Evolutionary conservation across 2,329 filamentous ascomycete genomes (phyloP).

Genomic region (Alternaria viburni): DNA sequence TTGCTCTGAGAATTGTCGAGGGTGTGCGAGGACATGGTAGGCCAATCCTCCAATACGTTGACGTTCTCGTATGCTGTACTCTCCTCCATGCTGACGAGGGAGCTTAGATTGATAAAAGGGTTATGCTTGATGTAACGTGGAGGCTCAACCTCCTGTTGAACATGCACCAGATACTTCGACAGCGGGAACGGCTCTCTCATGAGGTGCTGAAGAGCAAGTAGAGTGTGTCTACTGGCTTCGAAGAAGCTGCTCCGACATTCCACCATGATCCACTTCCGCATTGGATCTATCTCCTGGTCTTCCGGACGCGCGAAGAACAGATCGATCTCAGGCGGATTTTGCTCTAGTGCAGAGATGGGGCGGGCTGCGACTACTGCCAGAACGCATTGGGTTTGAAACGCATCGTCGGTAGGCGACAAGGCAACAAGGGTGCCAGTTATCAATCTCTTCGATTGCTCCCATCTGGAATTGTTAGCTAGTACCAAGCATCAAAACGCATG

Average conservation of each 20-base stretch:
- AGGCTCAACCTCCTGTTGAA: slow-evolving; percentile 53
- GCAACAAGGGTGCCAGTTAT: slow-evolving; percentile 63
- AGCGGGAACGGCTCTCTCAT: slow-evolving; percentile 66
- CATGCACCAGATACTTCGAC: slow-evolving; percentile 65
- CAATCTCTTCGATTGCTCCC: slow-evolving; percentile 67
- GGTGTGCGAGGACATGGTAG: slow-evolving; percentile 50
- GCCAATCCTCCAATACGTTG: slow-evolving; percentile 64
- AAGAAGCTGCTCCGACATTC: slow-evolving; percentile 77
- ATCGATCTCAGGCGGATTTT: slow-evolving; percentile 74
- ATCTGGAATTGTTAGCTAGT: slow-evolving; percentile 44
- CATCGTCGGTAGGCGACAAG: slow-evolving; percentile 62
- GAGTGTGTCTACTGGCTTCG: slow-evolving; percentile 75
- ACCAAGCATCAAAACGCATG: not conserved
- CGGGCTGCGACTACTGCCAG: slow-evolving; percentile 76
- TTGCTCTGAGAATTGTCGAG: slow-evolving; percentile 75
- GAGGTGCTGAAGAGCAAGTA: slow-evolving; percentile 74
- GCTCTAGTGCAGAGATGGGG: slow-evolving; percentile 66
- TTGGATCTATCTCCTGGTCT: slow-evolving; percentile 72
- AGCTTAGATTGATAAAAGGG: slow-evolving; percentile 59
- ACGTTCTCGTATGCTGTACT: slow-evolving; percentile 53
- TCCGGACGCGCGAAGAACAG: slow-evolving; percentile 70
- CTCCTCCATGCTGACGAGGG: slow-evolving; percentile 50
- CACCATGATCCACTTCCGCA: slow-evolving; percentile 76
- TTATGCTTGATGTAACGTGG: slow-evolving; percentile 61
- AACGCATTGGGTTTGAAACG: slow-evolving; percentile 69